phyloP scores from a whole-genome alignment of 768 basidiomycete genomes.

The Tylopilus cervinicoccineus region DNA sequence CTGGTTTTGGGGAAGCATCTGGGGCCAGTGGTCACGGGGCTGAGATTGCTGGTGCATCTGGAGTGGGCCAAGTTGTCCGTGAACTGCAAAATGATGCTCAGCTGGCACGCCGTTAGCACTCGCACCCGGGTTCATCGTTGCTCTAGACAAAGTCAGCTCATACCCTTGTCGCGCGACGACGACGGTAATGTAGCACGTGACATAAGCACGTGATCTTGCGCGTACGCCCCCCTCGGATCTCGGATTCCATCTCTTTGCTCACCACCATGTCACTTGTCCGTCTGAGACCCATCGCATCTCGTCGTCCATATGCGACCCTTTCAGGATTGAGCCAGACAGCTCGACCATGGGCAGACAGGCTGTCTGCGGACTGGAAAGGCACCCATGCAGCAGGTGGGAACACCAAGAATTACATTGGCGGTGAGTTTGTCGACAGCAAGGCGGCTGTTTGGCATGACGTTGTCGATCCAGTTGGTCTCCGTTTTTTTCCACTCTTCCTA shows the following conservation, averaged over 20 bases:
- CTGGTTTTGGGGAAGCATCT: conserved; percentile 25
- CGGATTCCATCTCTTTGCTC: background rate
- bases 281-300: conserved; percentile 9
- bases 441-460: conserved; percentile 80
- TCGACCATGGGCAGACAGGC: conserved; percentile 58
- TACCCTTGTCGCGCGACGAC: background rate
- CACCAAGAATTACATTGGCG: conserved; percentile 91
- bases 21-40: conserved; percentile 21
- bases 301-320: conserved; percentile 43
- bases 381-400: conserved; percentile 81
- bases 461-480: conserved; percentile 72
- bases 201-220: conserved; percentile 11
- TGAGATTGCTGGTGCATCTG: conserved; percentile 21
- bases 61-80: conserved; percentile 6
- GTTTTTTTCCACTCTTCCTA: background rate
- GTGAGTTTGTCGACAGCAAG: conserved; percentile 83
- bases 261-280: conserved; percentile 22
- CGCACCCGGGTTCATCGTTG: conserved; percentile 20
- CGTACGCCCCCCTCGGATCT: conserved; percentile 4
- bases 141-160: background rate
- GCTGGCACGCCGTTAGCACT: conserved; percentile 12
- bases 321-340: conserved; percentile 53
- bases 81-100: conserved; percentile 16
- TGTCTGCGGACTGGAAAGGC: conserved; percentile 80
- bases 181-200: conserved; percentile 13